phyloP scores from a whole-genome alignment of 306 rosid genomes.

The Citrullus amarus region DNA sequence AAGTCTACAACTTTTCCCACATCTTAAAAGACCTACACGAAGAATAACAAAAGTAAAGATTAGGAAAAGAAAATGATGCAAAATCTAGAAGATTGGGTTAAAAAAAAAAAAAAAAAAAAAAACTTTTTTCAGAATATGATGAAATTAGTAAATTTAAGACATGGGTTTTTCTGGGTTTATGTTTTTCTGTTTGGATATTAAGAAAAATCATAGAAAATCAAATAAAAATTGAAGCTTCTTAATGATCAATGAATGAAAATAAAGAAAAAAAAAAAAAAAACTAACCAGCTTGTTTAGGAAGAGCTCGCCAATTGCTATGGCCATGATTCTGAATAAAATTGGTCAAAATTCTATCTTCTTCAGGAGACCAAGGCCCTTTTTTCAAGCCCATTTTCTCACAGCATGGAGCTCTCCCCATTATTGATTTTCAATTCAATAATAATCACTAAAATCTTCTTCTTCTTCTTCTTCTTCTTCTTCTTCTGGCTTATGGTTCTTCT shows the following conservation, averaged over 20 bases:
- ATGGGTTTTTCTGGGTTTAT: not conserved
- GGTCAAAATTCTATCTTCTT: conserved; percentile 63
- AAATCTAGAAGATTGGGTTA: not conserved
- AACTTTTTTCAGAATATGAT: not conserved
- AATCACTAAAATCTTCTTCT: no score
- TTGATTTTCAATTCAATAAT: not conserved
- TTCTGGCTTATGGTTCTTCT: not conserved
- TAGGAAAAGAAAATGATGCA: not conserved
- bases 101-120: no score
- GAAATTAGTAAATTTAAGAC: not conserved
- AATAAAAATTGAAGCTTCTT: not conserved
- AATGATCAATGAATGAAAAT: not conserved
- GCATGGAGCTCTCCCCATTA: conserved; percentile 86
- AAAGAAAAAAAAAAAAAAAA: not conserved
- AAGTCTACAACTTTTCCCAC: conserved; percentile 92
- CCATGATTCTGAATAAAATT: conserved; percentile 51
- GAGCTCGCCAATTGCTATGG: conserved; percentile 94
- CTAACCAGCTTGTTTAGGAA: conserved; percentile 84
- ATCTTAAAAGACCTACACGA: conserved; percentile 52
- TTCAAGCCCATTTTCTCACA: conserved; percentile 91
- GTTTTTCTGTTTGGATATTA: not conserved
- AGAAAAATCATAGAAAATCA: not conserved
- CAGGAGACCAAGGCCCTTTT: conserved; percentile 84
- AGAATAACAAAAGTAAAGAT: not conserved
- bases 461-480: not conserved